A percentile compares a stretch with the other conserved stretches of the same genome.
Evolutionary conservation across 441 rosid species (phyloP).

Genomic region (Theobroma grandiflorum): DNA sequence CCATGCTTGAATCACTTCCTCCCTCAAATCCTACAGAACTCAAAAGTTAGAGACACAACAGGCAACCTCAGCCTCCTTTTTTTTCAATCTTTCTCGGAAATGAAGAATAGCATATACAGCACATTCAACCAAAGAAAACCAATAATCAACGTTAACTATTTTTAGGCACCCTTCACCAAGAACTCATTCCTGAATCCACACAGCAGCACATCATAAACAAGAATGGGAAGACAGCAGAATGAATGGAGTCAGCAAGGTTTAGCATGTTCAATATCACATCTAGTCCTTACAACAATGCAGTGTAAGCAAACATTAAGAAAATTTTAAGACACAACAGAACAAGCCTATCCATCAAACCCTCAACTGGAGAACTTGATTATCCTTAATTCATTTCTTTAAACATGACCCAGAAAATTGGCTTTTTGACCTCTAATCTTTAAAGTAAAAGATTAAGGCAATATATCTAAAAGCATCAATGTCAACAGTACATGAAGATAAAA

Average conservation of each 20-base stretch:
- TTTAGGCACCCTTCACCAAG: neutral
- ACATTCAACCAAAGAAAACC: neutral
- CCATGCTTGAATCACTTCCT: conserved; percentile 93
- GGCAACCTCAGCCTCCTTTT: neutral
- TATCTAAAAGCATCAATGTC: neutral
- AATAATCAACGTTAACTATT: neutral
- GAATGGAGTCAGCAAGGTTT: neutral
- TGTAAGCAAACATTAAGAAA: neutral
- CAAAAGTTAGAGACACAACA: neutral
- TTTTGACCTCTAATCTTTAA: neutral
- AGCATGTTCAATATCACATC: neutral
- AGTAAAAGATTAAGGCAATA: neutral
- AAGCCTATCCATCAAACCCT: conserved; percentile 1
- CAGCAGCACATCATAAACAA: neutral
- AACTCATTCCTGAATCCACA: neutral
- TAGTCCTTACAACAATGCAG: neutral
- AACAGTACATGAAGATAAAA: neutral
- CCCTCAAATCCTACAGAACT: conserved; percentile 61
- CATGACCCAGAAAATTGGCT: neutral
- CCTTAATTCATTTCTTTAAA: neutral
- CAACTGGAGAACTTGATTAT: neutral
- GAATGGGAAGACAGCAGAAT: neutral
- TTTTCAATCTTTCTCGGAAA: neutral
- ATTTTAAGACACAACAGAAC: neutral
- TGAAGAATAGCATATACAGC: neutral